Base-by-base conservation (phyloP, 2,329 filamentous ascomycete genomes). In the Ophiocordyceps camponoti-floridani region DNA sequence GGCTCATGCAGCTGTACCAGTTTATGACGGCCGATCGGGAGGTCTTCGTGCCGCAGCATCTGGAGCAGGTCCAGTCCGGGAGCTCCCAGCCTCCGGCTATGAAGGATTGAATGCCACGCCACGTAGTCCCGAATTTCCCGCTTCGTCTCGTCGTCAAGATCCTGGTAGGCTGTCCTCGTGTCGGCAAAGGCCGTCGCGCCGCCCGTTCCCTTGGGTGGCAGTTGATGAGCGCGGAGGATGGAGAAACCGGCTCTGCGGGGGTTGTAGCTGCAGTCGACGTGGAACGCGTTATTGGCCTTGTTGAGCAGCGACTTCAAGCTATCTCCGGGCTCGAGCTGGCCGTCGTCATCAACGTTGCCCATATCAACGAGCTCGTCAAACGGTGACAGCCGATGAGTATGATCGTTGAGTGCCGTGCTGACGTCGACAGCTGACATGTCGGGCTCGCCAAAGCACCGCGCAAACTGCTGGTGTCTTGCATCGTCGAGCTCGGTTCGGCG, bases 211-310 rank as follows among this genome's bases (percentile, higher is more conserved):
- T 30, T 40, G n/a, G 43, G 43, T 2, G 43, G 43, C 4, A 44
- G 37, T 6, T 40, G 43, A 9, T 44, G 43, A 6, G 43, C 43
- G 10, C 43, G 43, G 16, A 44, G 43, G 26, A 44, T 40, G 9
- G 43, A 44, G 4, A 30, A 44, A 2, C 37, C 37, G 9, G 43
- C 43, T 7, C 43, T 35, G 9, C 43, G 43, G 3, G 43, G 16
- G 16, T 44, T 40, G 14, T 40, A 44, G 23, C 26, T 18, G 37
- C 43, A 44, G 26, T 44, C 43, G 43, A 44, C 43, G 37, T 44
- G 43, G n/a, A 44, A 44, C 26, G 41, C 9, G 35, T 23, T n/a
- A n/a, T 44, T 44, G n/a, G 23, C 43, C 43, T 16, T 16, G 35
- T 31, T 2, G 9, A 30, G 4, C 27, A 40, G 43, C 5, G 13